Evolutionary conservation across 192 early-diverging fungal species (phyloP), one percentile per base, ranked within the genome.

Genomic region (Polychytrium aggregatum): DNA sequence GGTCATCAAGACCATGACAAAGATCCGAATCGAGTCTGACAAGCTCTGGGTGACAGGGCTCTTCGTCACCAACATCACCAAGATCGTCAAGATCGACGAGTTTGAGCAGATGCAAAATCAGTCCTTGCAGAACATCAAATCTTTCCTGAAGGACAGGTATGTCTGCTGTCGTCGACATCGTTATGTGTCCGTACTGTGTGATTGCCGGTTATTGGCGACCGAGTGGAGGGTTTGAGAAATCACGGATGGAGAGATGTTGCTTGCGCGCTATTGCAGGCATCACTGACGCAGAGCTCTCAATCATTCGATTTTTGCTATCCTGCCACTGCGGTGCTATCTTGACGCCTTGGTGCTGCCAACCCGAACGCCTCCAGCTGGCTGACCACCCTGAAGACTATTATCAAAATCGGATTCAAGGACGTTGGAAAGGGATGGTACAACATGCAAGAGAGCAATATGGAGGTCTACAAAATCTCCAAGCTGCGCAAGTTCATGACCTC

Each of bases 391-490:
- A 75, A 73, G 53, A 65, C 46, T n/a, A 49, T 61, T 0, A 68
- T 79, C 6, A 63, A 54, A 37, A 42, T 40, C 37, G 77, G 77
- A 1, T 76, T 79, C 48, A 75, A 73, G 41, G 75, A 79, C 44
- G 75, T 75, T 10, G 76, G 76, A 21, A 79, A 79, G 45, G 77
- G 77, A 25, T 79, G 77, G 77, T 79, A 79, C 57, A 79, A 79
- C 52, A 74, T 73, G 49, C 64, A 70, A 48, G 77, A 79, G 46
- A 61, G 71, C 50, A 79, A 76, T 28, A 48, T 72, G 27, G 77
- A 79, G 51, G 75, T 79, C 17, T 79, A 79, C 53, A 63, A 66
- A 37, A 72, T 75, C 36, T 65, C 66, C 33, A 79, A 79, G 46
- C 62, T 79, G 10, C 54, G 53, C 25, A 74, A 67, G 53, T 77